These are phyloP conservation scores for Lantana camara DNA, from an alignment of 257 asterid genomes.

Conservation along the genomic window DNA sequence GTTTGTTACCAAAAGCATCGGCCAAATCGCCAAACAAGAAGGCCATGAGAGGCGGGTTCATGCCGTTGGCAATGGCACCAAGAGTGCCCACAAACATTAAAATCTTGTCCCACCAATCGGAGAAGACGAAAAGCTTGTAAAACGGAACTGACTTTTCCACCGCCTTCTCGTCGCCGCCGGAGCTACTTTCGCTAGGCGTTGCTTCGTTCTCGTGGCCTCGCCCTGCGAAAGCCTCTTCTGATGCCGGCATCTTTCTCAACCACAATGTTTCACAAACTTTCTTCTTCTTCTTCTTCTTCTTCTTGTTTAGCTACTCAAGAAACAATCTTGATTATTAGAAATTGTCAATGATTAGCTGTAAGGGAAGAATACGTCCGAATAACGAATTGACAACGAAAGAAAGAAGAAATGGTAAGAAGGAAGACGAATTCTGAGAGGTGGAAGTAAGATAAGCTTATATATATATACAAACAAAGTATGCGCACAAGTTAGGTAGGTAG, in stretches of 20 bases:
- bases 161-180: slow-evolving; percentile 17
- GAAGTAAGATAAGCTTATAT: neutral
- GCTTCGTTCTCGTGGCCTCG: slow-evolving; percentile 15
- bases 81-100: slow-evolving; percentile 68
- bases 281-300: too few species aligned
- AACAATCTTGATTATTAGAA: too few species aligned
- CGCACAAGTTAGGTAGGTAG: slow-evolving; percentile 25
- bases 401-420: neutral
- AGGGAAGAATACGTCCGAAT: neutral
- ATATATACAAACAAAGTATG: neutral
- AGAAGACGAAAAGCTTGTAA: slow-evolving; percentile 68
- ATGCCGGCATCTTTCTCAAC: slow-evolving; percentile 27
- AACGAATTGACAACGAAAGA: too few species aligned
- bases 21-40: slow-evolving; percentile 68
- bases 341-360: too few species aligned
- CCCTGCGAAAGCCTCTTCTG: slow-evolving; percentile 40
- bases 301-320: too few species aligned
- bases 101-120: slow-evolving; percentile 56
- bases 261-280: too few species aligned
- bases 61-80: slow-evolving; percentile 71
- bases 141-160: slow-evolving; percentile 50
- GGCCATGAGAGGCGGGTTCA: slow-evolving; percentile 74
- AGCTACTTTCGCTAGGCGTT: slow-evolving; percentile 17
- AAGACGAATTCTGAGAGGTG: slow-evolving; percentile 12
- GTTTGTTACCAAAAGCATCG: slow-evolving; percentile 60